phyloP scores from a whole-genome alignment of 306 rosid genomes.

The Mimosa bimucronata region DNA sequence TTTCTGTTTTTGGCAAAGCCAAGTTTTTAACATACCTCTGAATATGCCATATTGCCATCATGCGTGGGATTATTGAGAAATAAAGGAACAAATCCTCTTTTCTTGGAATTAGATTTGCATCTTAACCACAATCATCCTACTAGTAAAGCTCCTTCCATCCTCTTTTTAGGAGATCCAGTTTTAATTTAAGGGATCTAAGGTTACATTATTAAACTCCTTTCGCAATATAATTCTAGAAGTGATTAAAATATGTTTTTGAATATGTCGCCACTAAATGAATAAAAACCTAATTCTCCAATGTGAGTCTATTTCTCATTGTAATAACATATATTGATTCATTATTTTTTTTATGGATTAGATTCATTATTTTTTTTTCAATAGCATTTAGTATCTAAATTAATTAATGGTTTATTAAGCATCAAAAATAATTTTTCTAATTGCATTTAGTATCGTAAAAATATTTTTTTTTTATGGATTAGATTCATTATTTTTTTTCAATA shows the following conservation, averaged over 20 bases:
- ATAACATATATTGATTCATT: too few relatives aligned
- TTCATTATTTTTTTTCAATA: too few relatives aligned
- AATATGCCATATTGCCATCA: not conserved
- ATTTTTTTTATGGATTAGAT: too few relatives aligned
- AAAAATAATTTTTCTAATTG: too few relatives aligned
- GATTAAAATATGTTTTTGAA: not conserved
- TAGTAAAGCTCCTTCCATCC: not conserved
- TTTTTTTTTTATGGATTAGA: too few relatives aligned
- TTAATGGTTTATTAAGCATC: too few relatives aligned
- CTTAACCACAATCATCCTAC: not conserved
- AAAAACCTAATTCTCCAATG: too few relatives aligned
- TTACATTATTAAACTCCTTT: not conserved
- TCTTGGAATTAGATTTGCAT: not conserved
- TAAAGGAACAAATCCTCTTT: not conserved
- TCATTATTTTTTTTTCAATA: too few relatives aligned
- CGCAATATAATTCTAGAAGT: not conserved
- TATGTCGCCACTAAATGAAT: too few relatives aligned
- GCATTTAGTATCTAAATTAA: too few relatives aligned
- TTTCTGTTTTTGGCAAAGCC: not conserved
- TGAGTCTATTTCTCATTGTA: too few relatives aligned
- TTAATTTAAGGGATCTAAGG: not conserved
- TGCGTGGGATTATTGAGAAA: not conserved
- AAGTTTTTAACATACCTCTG: not conserved
- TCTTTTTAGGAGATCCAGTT: not conserved
- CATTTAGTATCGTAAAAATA: too few relatives aligned